Conservation (phyloP, 768 basidiomycete species). For the Agaricus bisporus region DNA sequence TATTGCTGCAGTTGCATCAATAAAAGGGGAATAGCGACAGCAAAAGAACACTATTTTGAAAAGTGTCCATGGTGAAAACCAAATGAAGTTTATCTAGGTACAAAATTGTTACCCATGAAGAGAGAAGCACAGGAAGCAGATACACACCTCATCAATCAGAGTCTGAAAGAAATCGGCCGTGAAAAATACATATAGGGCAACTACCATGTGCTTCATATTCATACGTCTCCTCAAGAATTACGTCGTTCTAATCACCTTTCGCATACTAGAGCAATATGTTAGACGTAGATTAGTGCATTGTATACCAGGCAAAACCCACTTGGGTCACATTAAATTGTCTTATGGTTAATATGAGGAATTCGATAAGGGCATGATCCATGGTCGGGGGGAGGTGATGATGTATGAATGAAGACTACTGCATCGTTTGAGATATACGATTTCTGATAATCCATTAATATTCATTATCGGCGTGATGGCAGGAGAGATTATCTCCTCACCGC, state of each 20-base stretch:
- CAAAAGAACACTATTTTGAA: neutral
- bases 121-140: neutral
- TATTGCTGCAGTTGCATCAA: neutral
- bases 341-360: no score
- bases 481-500: no score
- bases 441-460: no score
- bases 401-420: no score
- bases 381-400: no score
- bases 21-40: slow-evolving; percentile 2
- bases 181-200: neutral
- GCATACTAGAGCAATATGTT: neutral
- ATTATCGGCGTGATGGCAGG: no score
- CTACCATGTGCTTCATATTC: neutral
- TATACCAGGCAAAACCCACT: neutral
- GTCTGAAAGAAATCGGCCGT: neutral
- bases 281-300: neutral
- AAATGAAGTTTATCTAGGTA: neutral
- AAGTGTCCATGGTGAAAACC: neutral
- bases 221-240: no score
- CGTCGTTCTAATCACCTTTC: neutral
- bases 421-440: no score
- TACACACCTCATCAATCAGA: neutral
- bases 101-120: neutral
- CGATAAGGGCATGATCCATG: no score
- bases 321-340: neutral